A percentile compares a stretch with the other conserved stretches of the same genome.
phyloP scores from a whole-genome alignment of 2,329 filamentous ascomycete genomes.

The Xylaria sp. region DNA sequence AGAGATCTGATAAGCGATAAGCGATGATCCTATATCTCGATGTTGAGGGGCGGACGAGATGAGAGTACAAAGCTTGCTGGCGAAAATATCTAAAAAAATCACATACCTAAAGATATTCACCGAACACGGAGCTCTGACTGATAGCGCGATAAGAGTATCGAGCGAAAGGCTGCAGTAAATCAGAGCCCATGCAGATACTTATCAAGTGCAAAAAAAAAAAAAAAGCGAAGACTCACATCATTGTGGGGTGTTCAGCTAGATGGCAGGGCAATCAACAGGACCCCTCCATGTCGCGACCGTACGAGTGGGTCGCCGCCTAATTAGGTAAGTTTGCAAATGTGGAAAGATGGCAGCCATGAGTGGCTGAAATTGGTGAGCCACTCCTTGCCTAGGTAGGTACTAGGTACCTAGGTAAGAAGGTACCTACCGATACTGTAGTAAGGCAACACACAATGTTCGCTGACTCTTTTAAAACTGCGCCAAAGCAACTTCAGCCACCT shows the following conservation, averaged over 20 bases:
- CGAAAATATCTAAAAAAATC: neutral
- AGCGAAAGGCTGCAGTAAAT: neutral
- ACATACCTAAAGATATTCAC: slow-evolving; percentile 18
- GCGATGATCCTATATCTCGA: slow-evolving; percentile 7
- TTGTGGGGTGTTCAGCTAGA: slow-evolving; percentile 33
- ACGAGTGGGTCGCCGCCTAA: neutral
- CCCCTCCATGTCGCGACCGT: slow-evolving; percentile 20
- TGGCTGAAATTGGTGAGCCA: neutral
- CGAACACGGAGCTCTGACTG: slow-evolving; percentile 19
- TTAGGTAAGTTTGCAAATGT: neutral
- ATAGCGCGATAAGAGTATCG: slow-evolving; percentile 9
- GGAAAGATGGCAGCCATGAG: neutral
- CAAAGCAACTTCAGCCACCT: no score
- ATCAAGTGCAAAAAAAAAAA: slow-evolving; percentile 23
- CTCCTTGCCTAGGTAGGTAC: neutral
- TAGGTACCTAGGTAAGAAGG: no score
- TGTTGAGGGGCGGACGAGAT: slow-evolving; percentile 2
- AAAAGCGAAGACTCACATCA: slow-evolving; percentile 13
- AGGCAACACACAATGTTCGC: no score
- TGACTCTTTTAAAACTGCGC: no score
- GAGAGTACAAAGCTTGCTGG: slow-evolving; percentile 1
- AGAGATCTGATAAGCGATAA: slow-evolving; percentile 10
- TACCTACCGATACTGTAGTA: no score
- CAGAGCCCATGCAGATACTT: slow-evolving; percentile 9
- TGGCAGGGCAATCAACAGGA: slow-evolving; percentile 31